Evolutionary conservation across 176 grass and related monocot species (phyloP), one percentile per base, ranked within the genome.

Genomic region (Carex myosuroides): DNA sequence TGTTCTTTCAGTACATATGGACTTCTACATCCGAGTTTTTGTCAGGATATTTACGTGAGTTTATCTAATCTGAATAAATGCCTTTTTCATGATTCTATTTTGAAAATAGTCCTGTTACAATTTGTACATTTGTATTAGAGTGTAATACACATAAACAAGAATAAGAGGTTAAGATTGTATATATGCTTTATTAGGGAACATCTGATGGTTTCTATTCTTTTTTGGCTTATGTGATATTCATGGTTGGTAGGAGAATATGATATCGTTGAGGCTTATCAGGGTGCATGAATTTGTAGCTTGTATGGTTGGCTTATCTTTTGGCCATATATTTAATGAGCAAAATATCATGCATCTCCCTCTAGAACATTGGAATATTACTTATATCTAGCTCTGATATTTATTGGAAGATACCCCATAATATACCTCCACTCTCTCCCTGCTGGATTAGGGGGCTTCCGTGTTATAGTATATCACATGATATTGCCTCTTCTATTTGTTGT

Each of bases 11-110:
- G 93, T 94, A 21, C 91, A 85, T 68, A 99, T 99, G 93, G 96
- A 99, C 84, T 99, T 99, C 83, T 99, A 95, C 82, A 79, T 99
- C 65, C 91, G 96, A 89, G 91, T 99, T 88, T 99, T 99, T 92
- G 96, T 99, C 83, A 90, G 90, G 83, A 87, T 99, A 69, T 99
- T 86, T 87, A 99, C 96, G 96, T 99, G 71, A 93, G 89, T 86
- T 86, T 68, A 41, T 63, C 63, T 78, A 54, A 78, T 14, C 26
- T 32, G 44, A 83, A 39, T 37, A 86, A 77, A 18, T 87, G 72
- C 61, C 61, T 61, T 60, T 16, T 18, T 81, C 44, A 72, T 82
- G 50, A 62, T 55, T 77, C 80, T 86, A 83, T 90, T 81, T 72
- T 6, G 14, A 11, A 0, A 57, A 17, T 67, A 37, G 14, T 35